phyloP scores from a whole-genome alignment of 176 grass and related monocot genomes.

The Puccinellia tenuiflora region DNA sequence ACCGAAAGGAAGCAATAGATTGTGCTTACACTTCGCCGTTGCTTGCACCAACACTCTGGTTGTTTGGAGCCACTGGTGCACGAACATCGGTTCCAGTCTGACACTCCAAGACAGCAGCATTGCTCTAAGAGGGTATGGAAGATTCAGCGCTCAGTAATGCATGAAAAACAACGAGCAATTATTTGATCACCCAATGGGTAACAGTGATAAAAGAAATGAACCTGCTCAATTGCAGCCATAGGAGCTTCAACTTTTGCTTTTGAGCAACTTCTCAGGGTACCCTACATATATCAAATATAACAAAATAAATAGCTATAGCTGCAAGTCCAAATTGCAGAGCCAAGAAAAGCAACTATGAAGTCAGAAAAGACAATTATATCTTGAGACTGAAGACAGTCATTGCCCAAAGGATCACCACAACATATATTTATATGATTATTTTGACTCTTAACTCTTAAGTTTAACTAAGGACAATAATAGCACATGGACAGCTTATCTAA shows the following conservation, averaged over 20 bases:
- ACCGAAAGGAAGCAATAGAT: neutral
- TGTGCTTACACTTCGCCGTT: constrained; percentile 25
- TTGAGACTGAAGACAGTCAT: constrained; percentile 4
- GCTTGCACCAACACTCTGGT: constrained; percentile 15
- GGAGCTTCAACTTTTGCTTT: constrained; percentile 50
- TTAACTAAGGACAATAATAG: constrained; percentile 6
- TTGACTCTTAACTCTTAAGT: neutral
- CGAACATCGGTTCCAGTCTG: constrained; percentile 23
- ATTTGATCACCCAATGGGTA: neutral
- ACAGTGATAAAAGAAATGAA: constrained; percentile 24
- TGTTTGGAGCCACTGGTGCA: constrained; percentile 9
- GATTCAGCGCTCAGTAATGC: neutral
- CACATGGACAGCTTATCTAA: neutral
- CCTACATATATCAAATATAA: constrained; percentile 36
- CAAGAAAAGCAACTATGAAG: constrained; percentile 5
- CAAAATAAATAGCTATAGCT: constrained; percentile 11
- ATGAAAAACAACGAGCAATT: neutral
- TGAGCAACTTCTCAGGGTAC: constrained; percentile 62
- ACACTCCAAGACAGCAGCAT: neutral
- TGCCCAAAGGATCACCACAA: neutral
- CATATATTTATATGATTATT: neutral
- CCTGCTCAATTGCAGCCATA: constrained; percentile 47
- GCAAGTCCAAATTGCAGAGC: neutral
- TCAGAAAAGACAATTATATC: constrained; percentile 1
- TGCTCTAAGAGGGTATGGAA: constrained; percentile 19